Evolutionary conservation across 768 basidiomycete species (phyloP), one percentile per base, ranked within the genome.

Genomic region (Trichaptum fuscoviolaceum): DNA sequence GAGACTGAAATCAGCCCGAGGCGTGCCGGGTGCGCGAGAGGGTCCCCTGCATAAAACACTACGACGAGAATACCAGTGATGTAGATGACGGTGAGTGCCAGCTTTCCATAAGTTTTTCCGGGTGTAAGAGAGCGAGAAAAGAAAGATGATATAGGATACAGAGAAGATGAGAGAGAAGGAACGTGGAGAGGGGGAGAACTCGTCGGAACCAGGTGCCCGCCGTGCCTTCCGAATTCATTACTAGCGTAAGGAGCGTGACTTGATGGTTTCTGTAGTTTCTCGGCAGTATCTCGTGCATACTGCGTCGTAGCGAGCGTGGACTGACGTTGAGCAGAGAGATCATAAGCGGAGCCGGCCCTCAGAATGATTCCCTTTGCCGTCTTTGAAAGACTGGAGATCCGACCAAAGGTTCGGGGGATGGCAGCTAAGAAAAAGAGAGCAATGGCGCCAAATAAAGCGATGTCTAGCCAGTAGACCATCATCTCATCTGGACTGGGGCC

Each of bases 321-420:
- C 30, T 30, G 30, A 30, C 30, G 30, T 42, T 57, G 64, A 65
- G 57, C 57, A 57, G 25, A 24, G 35, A 25, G 35, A 30, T 30
- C 67, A 57, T 23, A 68, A 66, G 26, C 69, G 20, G 58, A 66
- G 64, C 35, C 67, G 34, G 74, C 72, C 61, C 77, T 78, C 52
- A 88, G 75, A 63, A 88, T 71, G 68, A 85, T 80, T 0, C 87
- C 87, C 59, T 75, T 79, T 34, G 74, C 72, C 87, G 86, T 87
- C 67, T 87, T 85, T 36, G 80, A 78, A 57, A 76, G 70, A 35
- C 78, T 79, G 68, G 84, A 84, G 65, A 87, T 79, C 52, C 88
- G 83, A 26, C 82, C 84, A 34, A 84, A 66, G 15, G 77, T 78
- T 64, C 84, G 82, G 15, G 87, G 87, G 7, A 87, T 72, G 2